Base-by-base conservation (phyloP, 2,329 filamentous ascomycete genomes). In the Aaosphaeria pasadenensis region DNA sequence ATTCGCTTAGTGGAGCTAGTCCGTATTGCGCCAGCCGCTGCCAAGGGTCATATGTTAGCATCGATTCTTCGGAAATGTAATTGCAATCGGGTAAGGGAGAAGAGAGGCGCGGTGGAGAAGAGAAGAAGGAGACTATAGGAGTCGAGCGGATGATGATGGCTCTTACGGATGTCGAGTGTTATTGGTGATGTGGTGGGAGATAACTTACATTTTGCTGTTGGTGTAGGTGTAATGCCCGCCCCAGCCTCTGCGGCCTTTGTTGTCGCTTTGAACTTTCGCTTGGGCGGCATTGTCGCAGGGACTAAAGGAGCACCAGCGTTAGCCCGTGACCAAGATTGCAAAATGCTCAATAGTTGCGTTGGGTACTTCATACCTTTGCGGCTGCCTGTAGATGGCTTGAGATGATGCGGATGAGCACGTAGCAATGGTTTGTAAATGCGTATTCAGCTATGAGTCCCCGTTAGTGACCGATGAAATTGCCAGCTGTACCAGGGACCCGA, bases 1-100 rank as follows among this genome's bases (percentile, higher is more conserved):
- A 55, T 63, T 70, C 63, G 67, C 65, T 68, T 71, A 66, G 57
- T 47, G 50, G 59, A 55, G 57, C 66, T 67, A 64, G 57, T 51
- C 53, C 55, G 50, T 45, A 51, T 62, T 54, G 52, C 58, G 54
- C 57, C 62, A 60, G 55, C 53, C 52, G 56, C 57, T 64, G 67
- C 63, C 65, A 69, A 69, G 63, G 49, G 52, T 54, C 52, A 51
- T 36, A 36, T 36, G 54, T 64, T 65, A 66, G 61, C 62, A 64
- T 59, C 39, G 33, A 30, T 32, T 24, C 39, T 36, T 36, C 13
- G 33, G 33, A 36, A 11, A 13, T 36, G 33, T 36, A 13, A 36
- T 11, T 36, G 33, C 13, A 13, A 11, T 24, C 17, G 17, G 17
- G 17, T 24, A 24, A 24, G 33, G 33, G 33, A 36, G 33, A 9